Evolutionary conservation across 1,284 basidiomycete species (phyloP).

Genomic region (Cutaneotrichosporon cavernicola): DNA sequence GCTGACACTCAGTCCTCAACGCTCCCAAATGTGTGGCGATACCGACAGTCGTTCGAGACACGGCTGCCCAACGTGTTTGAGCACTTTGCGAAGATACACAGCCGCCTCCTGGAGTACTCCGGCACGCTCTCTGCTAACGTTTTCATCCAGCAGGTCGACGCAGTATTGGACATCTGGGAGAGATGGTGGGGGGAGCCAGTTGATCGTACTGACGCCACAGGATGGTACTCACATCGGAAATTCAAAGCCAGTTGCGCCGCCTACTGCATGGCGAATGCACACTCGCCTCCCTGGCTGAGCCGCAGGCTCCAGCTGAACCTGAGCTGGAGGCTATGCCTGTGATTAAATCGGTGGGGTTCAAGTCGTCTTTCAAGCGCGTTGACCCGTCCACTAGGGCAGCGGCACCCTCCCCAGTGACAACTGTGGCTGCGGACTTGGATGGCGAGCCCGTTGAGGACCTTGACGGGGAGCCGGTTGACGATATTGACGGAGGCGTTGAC

Average conservation of each 20-base stretch:
- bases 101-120: conserved; percentile 67
- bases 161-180: conserved; percentile 90
- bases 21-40: conserved; percentile 71
- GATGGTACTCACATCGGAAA: conserved; percentile 86
- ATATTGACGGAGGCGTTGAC: conserved; percentile 12
- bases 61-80: conserved; percentile 85
- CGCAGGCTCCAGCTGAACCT: neutral
- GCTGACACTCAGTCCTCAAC: conserved; percentile 39
- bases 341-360: conserved; percentile 69
- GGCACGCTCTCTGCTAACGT: conserved; percentile 89
- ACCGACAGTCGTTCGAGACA: conserved; percentile 83
- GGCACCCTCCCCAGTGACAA: neutral
- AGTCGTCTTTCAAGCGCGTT: conserved; percentile 51
- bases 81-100: conserved; percentile 86
- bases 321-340: conserved; percentile 48
- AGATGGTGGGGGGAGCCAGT: conserved; percentile 61
- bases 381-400: conserved; percentile 22
- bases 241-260: conserved; percentile 67
- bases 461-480: conserved; percentile 15
- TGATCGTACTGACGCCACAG: conserved; percentile 29
- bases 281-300: conserved; percentile 5
- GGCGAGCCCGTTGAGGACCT: neutral
- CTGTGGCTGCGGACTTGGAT: neutral
- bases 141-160: conserved; percentile 83
- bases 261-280: conserved; percentile 65